Base-by-base conservation (phyloP, 169 alveolate species). In the Plasmodium falciparum region DNA sequence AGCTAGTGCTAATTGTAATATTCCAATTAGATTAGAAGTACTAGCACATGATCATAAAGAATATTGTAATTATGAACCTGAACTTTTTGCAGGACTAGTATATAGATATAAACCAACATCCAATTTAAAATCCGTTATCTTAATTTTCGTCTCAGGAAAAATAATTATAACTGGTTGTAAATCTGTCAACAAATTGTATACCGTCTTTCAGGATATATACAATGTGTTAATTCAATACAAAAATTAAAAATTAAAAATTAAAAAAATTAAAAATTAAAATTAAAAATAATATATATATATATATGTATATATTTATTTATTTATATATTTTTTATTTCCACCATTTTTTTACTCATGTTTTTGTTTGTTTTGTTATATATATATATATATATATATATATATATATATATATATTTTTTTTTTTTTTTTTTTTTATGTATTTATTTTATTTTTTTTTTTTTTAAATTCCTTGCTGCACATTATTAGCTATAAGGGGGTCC, bases 91-190 rank as follows among this genome's bases (percentile, higher is more conserved):
- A 0, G 99, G 96, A 0, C 50, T 94, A 73, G 96, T 94, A 3
- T 94, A 90, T 72, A 71, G 96, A 61, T 92, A 88, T 54, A 78
- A 90, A 33, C 88, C 93, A 39, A 75, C 92, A 54, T 93, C 92
- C 17, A 73, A 59, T 12, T 59, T 98, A 33, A 98, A 98, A 93
- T 98, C 99, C 3, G 99, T 98, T 24, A 85, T 98, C 29, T 93
- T 99, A 54, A 95, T 99, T 43, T 99, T 99, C 91, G 99, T 98
- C 29, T 97, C 99, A 47, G 99, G 99, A 61, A 99, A 98, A 94
- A 97, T 98, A 56, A 99, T 98, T 45, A 95, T 99, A 54, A 99
- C 99, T 13, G 99, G 99, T 2, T 99, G 99, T 75, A 98, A 97
- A 73, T 97, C 96, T 3, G 94, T 97, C 62, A 96, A 96, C 49